Evolutionary conservation across 371 early-diverging fungal species (phyloP).

Genomic region (Mortierella sp.): DNA sequence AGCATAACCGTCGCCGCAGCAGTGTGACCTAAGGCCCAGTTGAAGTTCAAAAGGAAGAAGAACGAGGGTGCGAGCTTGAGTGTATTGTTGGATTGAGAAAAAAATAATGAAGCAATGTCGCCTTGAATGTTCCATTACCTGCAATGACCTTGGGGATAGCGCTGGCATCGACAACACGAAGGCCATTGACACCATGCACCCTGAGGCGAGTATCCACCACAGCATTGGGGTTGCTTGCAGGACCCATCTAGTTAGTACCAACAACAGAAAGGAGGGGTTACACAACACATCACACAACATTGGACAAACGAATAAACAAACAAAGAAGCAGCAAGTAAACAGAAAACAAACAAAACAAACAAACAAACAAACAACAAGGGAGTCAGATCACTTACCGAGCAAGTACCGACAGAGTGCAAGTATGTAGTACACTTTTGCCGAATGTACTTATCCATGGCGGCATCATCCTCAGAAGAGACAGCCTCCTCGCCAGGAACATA

Average conservation of each 20-base stretch:
- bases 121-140: background rate
- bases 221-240: slow-evolving; percentile 42
- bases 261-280: background rate
- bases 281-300: background rate
- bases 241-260: slow-evolving; percentile 37
- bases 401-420: slow-evolving; percentile 38
- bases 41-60: background rate
- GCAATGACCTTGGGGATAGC: slow-evolving; percentile 58
- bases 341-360: background rate
- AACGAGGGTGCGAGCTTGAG: background rate
- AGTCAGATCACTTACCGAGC: background rate
- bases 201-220: slow-evolving; percentile 62
- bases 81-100: background rate
- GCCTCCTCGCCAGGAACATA: slow-evolving; percentile 26
- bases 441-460: slow-evolving; percentile 23
- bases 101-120: background rate
- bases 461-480: slow-evolving; percentile 37
- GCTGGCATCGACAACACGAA: slow-evolving; percentile 66
- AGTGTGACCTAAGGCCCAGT: slow-evolving; percentile 29
- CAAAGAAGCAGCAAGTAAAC: background rate
- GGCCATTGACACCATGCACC: slow-evolving; percentile 58
- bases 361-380: background rate
- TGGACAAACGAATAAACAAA: background rate
- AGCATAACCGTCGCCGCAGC: slow-evolving; percentile 46
- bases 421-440: slow-evolving; percentile 11